Conservation (phyloP, 2,329 filamentous ascomycete genomes). For the Botryotinia convoluta region DNA sequence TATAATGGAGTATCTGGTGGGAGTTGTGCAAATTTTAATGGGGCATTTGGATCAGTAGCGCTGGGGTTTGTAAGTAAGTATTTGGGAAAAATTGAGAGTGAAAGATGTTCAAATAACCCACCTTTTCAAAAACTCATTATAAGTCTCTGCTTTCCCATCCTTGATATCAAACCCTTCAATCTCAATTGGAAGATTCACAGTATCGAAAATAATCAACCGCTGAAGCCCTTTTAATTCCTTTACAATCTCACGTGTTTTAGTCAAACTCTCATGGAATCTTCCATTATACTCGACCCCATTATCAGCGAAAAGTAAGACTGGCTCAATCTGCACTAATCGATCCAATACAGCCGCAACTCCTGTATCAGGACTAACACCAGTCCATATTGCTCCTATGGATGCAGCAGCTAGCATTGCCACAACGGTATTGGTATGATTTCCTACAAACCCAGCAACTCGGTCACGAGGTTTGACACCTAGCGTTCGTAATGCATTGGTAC, state of each 20-base stretch:
- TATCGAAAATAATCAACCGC: slow-evolving; percentile 72
- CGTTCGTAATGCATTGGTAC: slow-evolving; percentile 66
- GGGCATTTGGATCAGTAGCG: slow-evolving; percentile 35
- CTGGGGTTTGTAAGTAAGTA: slow-evolving; percentile 24
- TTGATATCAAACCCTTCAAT: slow-evolving; percentile 25
- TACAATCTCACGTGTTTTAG: slow-evolving; percentile 77
- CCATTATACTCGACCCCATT: slow-evolving; percentile 90
- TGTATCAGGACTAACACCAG: slow-evolving; percentile 86
- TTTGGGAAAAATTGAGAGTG: slow-evolving; percentile 27
- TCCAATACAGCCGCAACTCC: slow-evolving; percentile 90
- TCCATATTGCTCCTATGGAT: slow-evolving; percentile 86
- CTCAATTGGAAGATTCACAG: slow-evolving; percentile 46
- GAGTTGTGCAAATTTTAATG: slow-evolving; percentile 70
- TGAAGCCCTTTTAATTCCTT: slow-evolving; percentile 60
- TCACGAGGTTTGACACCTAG: slow-evolving; percentile 58
- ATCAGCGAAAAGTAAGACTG: slow-evolving; percentile 74
- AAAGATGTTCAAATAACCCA: slow-evolving; percentile 20
- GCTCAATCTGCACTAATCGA: slow-evolving; percentile 79
- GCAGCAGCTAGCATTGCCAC: slow-evolving; percentile 85
- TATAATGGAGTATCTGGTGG: slow-evolving; percentile 86
- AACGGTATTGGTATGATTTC: slow-evolving; percentile 83
- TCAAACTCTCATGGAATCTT: slow-evolving; percentile 75
- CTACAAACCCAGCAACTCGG: slow-evolving; percentile 72
- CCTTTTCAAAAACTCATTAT: slow-evolving; percentile 45
- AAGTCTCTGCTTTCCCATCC: slow-evolving; percentile 42